Conservation (phyloP, 345 rosid species). For the Ceriops tagal region DNA sequence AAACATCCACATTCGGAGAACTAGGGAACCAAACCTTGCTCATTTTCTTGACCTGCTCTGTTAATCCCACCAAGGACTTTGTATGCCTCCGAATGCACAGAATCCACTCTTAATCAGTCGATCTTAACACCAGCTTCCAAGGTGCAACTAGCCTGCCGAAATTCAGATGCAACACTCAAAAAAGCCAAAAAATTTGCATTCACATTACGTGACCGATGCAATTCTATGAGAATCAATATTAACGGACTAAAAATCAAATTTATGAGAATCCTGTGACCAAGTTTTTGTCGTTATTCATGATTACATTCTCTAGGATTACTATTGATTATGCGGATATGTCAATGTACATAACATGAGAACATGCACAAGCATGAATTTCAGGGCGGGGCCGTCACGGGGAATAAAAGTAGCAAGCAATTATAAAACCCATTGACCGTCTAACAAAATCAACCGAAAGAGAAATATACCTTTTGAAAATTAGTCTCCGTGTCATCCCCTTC, state of each 20-base stretch:
- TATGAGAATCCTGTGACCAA: too few relatives aligned
- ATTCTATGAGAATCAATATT: too few relatives aligned
- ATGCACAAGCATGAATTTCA: too few relatives aligned
- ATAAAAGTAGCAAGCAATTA: too few relatives aligned
- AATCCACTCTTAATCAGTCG: slow-evolving; percentile 83
- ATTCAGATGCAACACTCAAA: not conserved
- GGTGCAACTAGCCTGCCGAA: slow-evolving; percentile 81
- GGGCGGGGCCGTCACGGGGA: too few relatives aligned
- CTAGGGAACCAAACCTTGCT: slow-evolving; percentile 49
- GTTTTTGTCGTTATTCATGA: too few relatives aligned
- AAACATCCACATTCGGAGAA: not conserved
- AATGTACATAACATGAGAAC: too few relatives aligned
- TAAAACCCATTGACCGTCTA: too few relatives aligned
- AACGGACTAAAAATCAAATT: too few relatives aligned
- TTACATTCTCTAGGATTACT: too few relatives aligned
- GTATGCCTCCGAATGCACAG: slow-evolving; percentile 89
- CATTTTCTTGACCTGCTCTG: slow-evolving; percentile 65
- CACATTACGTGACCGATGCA: not conserved
- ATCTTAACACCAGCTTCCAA: slow-evolving; percentile 97
- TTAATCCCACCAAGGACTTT: slow-evolving; percentile 93
- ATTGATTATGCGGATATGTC: too few relatives aligned
- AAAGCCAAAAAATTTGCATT: not conserved
- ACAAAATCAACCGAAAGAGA: not conserved
- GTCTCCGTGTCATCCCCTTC: slow-evolving; percentile 83
- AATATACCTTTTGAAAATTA: slow-evolving; percentile 79